Evolutionary conservation across 306 rosid genomes (phyloP), one percentile per base, ranked within the genome.

Genomic region (Sicyos edulis): DNA sequence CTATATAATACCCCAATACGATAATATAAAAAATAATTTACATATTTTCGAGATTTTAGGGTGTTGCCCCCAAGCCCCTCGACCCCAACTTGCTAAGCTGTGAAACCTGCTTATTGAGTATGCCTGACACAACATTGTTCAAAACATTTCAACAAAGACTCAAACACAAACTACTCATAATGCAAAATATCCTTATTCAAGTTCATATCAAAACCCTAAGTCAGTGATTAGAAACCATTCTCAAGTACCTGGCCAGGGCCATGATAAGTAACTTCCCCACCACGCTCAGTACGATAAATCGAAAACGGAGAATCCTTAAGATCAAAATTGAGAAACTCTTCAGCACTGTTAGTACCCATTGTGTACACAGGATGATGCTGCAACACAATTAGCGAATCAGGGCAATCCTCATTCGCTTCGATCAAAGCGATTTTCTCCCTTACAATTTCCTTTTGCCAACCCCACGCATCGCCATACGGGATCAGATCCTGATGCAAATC

Each of bases 401-500:
- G 55, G 62, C 80, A 80, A 12, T 71, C 77, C 45, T 73, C 64
- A 9, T 78, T 80, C 57, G 44, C 79, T 32, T 63, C 76, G 26
- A 82, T 80, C 71, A 76, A 65, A 4, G 72, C 74, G 22, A 54
- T 82, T 64, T 85, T 80, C 61, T 80, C 83, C 21, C 52, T 74
- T 6, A 85, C 78, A 40, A 85, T 70, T 32, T 65, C 54, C 72
- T 80, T 85, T 60, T 85, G 89, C 86, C 86, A 85, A 65, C 79
- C 32, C 83, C 83, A 85, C 3, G 83, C 96, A 74, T 80, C 75
- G 17, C 66, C 73, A 13, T 92, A 89, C 0, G 93, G 93, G 50
- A 88, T 77, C 32, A 85, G 78, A 74, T 85, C 69, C 22, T 79
- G 74, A 71, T 88, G 83, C 72, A 88, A 82, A 79, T 90, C 90